A percentile compares a stretch with the other conserved stretches of the same genome.
Evolutionary conservation across 768 basidiomycete species (phyloP).

Genomic region (Omphalotus guepiniiformis): DNA sequence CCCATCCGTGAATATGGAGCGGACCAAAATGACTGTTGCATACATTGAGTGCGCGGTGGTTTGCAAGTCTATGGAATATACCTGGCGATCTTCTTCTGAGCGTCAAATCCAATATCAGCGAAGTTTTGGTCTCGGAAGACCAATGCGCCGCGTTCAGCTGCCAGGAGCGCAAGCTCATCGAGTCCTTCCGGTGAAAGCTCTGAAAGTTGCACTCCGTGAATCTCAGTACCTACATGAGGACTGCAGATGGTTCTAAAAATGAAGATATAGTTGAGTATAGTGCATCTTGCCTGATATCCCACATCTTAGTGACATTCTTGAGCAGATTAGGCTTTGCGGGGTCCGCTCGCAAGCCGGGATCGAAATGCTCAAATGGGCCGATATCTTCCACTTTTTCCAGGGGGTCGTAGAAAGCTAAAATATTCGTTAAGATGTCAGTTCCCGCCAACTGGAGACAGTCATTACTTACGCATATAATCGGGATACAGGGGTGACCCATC

Average conservation of each 20-base stretch:
- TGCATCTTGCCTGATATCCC: background rate
- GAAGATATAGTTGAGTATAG: background rate
- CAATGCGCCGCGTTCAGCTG: conserved; percentile 49
- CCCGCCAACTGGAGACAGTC: no score
- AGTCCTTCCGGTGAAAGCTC: conserved; percentile 46
- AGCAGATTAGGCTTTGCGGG: conserved; percentile 2
- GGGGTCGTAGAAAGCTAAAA: no score
- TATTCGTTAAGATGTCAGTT: no score
- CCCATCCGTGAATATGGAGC: conserved; percentile 27
- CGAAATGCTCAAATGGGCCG: conserved; percentile 1
- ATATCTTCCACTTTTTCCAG: conserved; percentile 5
- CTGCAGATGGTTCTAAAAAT: no score
- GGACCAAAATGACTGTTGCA: conserved; percentile 46
- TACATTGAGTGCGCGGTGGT: conserved; percentile 4
- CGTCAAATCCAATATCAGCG: conserved; percentile 48
- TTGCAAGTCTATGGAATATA: conserved; percentile 15
- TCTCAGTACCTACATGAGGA: conserved; percentile 48
- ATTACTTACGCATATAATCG: no score
- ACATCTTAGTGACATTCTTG: background rate
- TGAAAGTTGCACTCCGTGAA: conserved; percentile 50
- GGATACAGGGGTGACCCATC: no score
- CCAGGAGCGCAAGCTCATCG: conserved; percentile 46
- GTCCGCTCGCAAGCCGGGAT: conserved; percentile 1
- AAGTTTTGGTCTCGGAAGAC: conserved; percentile 59
- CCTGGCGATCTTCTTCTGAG: conserved; percentile 48